Percentiles rank a stretch among this genome's conserved stretches.
phyloP scores from a whole-genome alignment of 805 yeast genomes.

The Cyberlindnera nakhonratchasimensis region DNA sequence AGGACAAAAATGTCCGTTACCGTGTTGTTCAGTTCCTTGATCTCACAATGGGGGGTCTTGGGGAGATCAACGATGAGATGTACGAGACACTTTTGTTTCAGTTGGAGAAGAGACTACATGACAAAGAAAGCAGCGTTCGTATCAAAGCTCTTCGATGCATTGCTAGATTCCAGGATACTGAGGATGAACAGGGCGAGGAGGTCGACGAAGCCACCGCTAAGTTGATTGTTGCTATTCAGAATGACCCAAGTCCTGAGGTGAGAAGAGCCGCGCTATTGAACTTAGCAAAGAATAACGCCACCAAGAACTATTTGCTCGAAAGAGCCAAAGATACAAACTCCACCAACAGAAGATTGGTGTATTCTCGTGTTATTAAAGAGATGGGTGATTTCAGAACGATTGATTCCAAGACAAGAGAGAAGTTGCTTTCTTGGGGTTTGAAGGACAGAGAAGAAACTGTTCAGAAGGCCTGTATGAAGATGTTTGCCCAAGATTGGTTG shows the following conservation, averaged over 20 bases:
- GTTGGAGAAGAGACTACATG: conserved; percentile 60
- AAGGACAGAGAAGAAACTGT: conserved; percentile 81
- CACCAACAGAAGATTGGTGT: conserved; percentile 69
- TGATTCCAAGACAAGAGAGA: conserved; percentile 55
- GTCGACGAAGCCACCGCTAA: conserved; percentile 45
- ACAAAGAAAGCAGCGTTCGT: conserved; percentile 74
- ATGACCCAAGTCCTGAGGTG: conserved; percentile 86
- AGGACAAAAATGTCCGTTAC: conserved; percentile 72
- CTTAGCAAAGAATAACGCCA: conserved; percentile 49
- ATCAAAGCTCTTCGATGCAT: conserved; percentile 81
- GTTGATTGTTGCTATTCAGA: conserved; percentile 52
- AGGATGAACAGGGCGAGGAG: conserved; percentile 31
- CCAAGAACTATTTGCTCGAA: conserved; percentile 61
- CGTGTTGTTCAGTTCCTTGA: conserved; percentile 76
- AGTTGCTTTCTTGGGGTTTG: conserved; percentile 77
- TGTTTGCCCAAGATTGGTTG: conserved; percentile 75
- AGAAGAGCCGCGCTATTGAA: conserved; percentile 80
- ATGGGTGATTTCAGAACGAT: conserved; percentile 61
- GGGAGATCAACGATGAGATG: conserved; percentile 71
- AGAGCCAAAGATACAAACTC: conserved; percentile 80
- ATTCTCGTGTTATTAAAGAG: conserved; percentile 61
- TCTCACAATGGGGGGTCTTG: conserved; percentile 63
- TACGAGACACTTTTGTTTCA: conserved; percentile 60
- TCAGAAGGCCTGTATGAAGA: conserved; percentile 61
- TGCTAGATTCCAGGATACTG: conserved; percentile 66